Evolutionary conservation across 331 rosid species (phyloP), one percentile per base, ranked within the genome.

Genomic region (Malus hybrid): DNA sequence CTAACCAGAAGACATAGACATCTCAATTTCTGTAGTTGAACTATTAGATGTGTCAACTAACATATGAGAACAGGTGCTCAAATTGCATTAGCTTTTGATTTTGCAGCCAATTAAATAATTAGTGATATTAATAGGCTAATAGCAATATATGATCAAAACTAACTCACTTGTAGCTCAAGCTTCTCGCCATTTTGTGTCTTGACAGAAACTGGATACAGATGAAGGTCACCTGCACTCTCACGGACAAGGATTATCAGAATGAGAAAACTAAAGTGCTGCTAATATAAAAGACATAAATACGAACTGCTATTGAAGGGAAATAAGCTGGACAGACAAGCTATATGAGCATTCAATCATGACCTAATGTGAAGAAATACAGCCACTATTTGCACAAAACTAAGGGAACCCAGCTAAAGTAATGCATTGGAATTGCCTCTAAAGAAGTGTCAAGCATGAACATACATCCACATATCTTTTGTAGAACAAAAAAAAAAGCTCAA

Each of bases 81-180:
- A 28, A 60, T 57, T 67, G 71, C 64, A 54, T 31, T 56, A 64
- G 36, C 69, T 63, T 62, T 27, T 39, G 36, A 20, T 57, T 74
- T 36, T 31, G 39, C 15, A 72, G 44, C 34, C 57, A 69, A 69
- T 70, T 19, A 24, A 67, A 64, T 24, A 24, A 57, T 20, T 14
- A 69, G 42, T 54, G 46, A 36, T 24, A 3, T 8, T 59, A 71
- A 39, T 42, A 42, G 46, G 46, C 13, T 42, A 42, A 42, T 72
- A 65, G 44, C 71, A 76, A 73, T 42, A 42, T 42, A 42, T 10
- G 46, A 42, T 68, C 22, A n/a, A 60, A 73, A 44, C 70, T 65
- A 66, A 83, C 93, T 85, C 76, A 92, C 99, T 91, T 95, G 99
- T 57, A 95, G 92, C 79, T 95, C 99, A 72, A 92, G 96, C 85